These are phyloP conservation scores for Ampelocalamus luodianensis DNA, from an alignment of 176 grass and related monocot genomes.

Conservation along the genomic window DNA sequence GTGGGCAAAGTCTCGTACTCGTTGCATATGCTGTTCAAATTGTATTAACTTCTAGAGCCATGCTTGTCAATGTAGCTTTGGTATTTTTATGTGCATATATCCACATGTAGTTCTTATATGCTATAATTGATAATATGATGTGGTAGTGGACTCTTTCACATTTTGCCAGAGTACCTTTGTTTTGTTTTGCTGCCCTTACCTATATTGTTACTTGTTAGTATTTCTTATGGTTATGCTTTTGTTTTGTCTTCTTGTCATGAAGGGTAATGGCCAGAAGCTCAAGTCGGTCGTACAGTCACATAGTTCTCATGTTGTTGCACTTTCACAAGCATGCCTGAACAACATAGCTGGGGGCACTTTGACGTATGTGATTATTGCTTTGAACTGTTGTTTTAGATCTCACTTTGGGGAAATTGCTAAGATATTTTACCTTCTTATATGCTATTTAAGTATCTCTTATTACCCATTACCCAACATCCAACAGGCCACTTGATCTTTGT, in stretches of 20 bases:
- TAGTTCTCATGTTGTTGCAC: slow-evolving; percentile 72
- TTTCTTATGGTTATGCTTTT: slow-evolving; percentile 48
- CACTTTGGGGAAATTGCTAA: slow-evolving; percentile 6
- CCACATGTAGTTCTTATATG: slow-evolving; percentile 11
- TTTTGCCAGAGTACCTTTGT: slow-evolving; percentile 14
- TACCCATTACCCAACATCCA: slow-evolving; percentile 20
- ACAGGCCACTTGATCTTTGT: slow-evolving; percentile 85
- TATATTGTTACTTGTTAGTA: slow-evolving; percentile 9
- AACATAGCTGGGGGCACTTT: slow-evolving; percentile 68
- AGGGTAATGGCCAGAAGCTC: slow-evolving; percentile 66
- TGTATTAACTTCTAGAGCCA: background rate
- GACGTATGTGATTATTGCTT: slow-evolving; percentile 59
- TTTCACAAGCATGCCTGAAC: slow-evolving; percentile 81
- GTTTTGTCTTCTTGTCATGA: slow-evolving; percentile 43
- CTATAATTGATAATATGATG: slow-evolving; percentile 20
- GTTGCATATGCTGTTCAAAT: slow-evolving; percentile 2
- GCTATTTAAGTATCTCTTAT: slow-evolving; percentile 28
- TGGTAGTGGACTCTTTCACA: background rate
- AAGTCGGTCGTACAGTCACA: slow-evolving; percentile 64
- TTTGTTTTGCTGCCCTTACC: slow-evolving; percentile 20
- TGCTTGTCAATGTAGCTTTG: slow-evolving; percentile 27
- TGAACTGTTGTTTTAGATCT: slow-evolving; percentile 9
- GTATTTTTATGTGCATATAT: slow-evolving; percentile 1
- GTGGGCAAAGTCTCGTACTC: background rate
- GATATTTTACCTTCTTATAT: slow-evolving; percentile 31